Conservation (phyloP, 2,329 filamentous ascomycete species). For the Pseudocercospora vitis region DNA sequence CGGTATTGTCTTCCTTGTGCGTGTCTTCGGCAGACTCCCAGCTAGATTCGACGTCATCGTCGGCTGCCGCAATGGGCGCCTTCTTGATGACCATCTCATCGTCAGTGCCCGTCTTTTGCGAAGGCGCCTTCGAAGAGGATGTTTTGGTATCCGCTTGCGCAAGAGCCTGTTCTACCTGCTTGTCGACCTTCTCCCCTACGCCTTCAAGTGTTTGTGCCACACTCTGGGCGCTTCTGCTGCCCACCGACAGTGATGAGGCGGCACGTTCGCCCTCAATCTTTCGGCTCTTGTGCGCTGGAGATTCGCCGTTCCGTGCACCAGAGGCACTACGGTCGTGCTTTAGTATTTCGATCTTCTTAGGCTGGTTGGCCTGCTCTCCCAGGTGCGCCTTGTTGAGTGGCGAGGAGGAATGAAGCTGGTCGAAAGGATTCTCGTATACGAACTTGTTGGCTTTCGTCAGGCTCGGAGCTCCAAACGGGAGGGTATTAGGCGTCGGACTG, state of each 20-base stretch:
- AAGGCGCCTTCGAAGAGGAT: too few relatives aligned
- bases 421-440: slow-evolving; percentile 72
- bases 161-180: slow-evolving; percentile 66
- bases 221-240: slow-evolving; percentile 52
- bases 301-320: slow-evolving; percentile 32
- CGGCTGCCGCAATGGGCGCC: slow-evolving; percentile 46
- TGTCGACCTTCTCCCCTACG: slow-evolving; percentile 60
- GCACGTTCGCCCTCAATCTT: slow-evolving; percentile 31
- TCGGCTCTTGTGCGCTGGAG: slow-evolving; percentile 39
- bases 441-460: slow-evolving; percentile 53
- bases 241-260: slow-evolving; percentile 14
- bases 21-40: slow-evolving; percentile 86
- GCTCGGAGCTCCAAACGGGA: slow-evolving; percentile 43
- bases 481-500: slow-evolving; percentile 30
- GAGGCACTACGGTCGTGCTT: slow-evolving; percentile 47
- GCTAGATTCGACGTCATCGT: slow-evolving; percentile 63
- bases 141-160: slow-evolving; percentile 53
- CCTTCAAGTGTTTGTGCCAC: slow-evolving; percentile 69
- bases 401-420: slow-evolving; percentile 66
- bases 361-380: slow-evolving; percentile 33
- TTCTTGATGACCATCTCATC: slow-evolving; percentile 59
- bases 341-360: slow-evolving; percentile 47
- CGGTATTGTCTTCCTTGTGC: slow-evolving; percentile 68
- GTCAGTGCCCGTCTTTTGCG: slow-evolving; percentile 42
- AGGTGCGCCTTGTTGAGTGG: slow-evolving; percentile 58